A percentile compares a stretch with the other conserved stretches of the same genome.
Evolutionary conservation across 106 monocot genomes (phyloP).

Genomic region (Acorus calamus): DNA sequence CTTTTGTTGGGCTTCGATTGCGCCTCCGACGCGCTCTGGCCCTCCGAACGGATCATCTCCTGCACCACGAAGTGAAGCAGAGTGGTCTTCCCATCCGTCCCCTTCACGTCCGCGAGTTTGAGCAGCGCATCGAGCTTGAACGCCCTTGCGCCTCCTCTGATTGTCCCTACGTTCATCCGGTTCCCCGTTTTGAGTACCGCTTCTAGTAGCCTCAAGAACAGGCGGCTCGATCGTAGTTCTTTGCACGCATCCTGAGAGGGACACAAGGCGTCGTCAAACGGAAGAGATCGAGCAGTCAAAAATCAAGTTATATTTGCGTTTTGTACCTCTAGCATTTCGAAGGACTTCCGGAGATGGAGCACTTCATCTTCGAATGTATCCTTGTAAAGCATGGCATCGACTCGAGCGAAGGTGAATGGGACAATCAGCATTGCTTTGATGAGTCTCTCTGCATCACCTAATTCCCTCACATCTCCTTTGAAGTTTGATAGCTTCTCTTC

Average conservation of each 20-base stretch:
- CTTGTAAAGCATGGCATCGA: constrained; percentile 62
- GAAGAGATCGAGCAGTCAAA: neutral
- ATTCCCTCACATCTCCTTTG: constrained; percentile 31
- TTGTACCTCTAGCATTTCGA: constrained; percentile 58
- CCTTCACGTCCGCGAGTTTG: constrained; percentile 86
- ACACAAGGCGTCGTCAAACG: neutral
- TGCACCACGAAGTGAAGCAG: constrained; percentile 92
- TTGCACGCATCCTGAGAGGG: constrained; percentile 73
- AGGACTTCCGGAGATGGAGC: constrained; percentile 43
- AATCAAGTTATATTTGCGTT: neutral
- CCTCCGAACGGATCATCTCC: constrained; percentile 60
- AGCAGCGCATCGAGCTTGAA: constrained; percentile 93
- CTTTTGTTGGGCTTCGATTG: neutral
- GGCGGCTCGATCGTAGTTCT: constrained; percentile 79
- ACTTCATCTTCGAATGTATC: constrained; percentile 91
- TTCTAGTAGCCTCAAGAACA: constrained; percentile 77
- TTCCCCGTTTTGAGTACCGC: constrained; percentile 88
- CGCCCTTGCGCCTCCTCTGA: constrained; percentile 79
- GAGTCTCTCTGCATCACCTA: constrained; percentile 59
- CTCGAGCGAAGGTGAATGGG: constrained; percentile 63
- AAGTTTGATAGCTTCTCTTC: constrained; percentile 42
- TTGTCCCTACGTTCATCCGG: constrained; percentile 86
- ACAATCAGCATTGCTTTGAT: constrained; percentile 37
- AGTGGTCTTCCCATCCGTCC: constrained; percentile 85
- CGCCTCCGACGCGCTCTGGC: constrained; percentile 11